Base-by-base conservation (phyloP, 345 rosid genomes). In the Diplotaxis tenuifolia region DNA sequence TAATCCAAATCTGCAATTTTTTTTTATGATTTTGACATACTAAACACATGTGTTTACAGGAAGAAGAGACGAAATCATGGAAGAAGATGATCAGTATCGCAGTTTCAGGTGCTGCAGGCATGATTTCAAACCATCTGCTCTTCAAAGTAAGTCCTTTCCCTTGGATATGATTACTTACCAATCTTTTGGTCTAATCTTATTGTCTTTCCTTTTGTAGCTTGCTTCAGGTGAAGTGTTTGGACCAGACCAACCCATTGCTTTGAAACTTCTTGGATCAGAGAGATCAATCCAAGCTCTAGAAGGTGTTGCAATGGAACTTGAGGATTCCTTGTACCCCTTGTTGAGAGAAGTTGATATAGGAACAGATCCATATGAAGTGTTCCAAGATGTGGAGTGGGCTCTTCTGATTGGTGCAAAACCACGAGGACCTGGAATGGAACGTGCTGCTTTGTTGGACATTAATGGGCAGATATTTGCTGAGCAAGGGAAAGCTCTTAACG, bases 251-350 rank as follows among this genome's bases (percentile, higher is more conserved):
- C 99, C 97, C 4, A 78, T 95, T 55, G 89, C 97, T 6, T 83
- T 92, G 83, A 92, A 92, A 74, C 85, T 95, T 9, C 76, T 95
- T 79, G 99, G 99, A 74, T 95, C 97, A 19, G 96, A 90, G 75
- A 95, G 93, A 70, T 95, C 99, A 54, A 52, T 86, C 31, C 90
- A 88, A 79, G 99, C 99, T 75, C 96, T 95, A 22, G 99, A 95
- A 92, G 99, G 99, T 84, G 99, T 95, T 49, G 99, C 99, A 15
- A 95, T 95, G 99, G 99, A 95, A 19, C 89, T 95, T 36, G 99
- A 95, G 87, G 99, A 95, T 84, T 95, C 96, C 2, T 83, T 95
- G 84, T 95, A 80, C 75, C 99, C 99, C 4, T 72, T 95, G 80
- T 78, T 95, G 88, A 88, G 96, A 82, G 96, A 95, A 79, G 99